Conservation (phyloP, 495 filamentous ascomycete species). For the Aspergillus panamensis region DNA sequence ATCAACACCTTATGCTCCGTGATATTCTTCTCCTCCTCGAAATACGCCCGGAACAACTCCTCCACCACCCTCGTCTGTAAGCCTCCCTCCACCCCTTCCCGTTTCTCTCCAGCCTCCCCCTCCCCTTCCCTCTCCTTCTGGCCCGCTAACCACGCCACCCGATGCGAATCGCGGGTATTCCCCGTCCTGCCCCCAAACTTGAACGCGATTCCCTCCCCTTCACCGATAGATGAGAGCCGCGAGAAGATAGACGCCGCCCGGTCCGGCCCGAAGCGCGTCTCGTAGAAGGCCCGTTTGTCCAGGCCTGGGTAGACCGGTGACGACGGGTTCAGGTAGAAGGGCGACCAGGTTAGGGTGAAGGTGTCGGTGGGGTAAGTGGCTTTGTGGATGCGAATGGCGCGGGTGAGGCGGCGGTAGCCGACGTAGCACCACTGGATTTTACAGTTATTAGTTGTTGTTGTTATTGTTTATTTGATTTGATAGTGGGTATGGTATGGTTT, state of each 20-base stretch:
- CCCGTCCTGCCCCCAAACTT: conserved; percentile 69
- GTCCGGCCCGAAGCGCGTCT: conserved; percentile 55
- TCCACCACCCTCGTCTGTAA: conserved; percentile 63
- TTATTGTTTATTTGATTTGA: conserved; percentile 10
- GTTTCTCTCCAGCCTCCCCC: neutral
- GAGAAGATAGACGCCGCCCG: conserved; percentile 53
- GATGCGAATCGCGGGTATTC: conserved; percentile 73
- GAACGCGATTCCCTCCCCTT: conserved; percentile 67
- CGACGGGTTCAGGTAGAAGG: conserved; percentile 76
- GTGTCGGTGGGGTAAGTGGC: conserved; percentile 58
- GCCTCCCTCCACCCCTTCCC: conserved; percentile 28
- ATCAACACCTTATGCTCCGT: conserved; percentile 58
- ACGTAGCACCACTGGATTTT: conserved; percentile 66
- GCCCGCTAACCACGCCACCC: conserved; percentile 67
- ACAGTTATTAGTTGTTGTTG: conserved; percentile 2
- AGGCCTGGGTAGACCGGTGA: conserved; percentile 51
- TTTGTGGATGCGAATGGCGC: conserved; percentile 65
- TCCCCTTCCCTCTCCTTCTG: conserved; percentile 46
- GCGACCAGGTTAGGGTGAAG: conserved; percentile 68
- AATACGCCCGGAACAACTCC: conserved; percentile 68
- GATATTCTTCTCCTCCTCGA: conserved; percentile 75
- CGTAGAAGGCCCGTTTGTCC: conserved; percentile 55
- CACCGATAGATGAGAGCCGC: conserved; percentile 56
- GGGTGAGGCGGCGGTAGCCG: conserved; percentile 70
- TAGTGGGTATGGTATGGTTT: conserved; percentile 3